A percentile compares a stretch with the other conserved stretches of the same genome.
These are phyloP conservation scores for Datura wrightii DNA, from an alignment of 257 asterid genomes.

Conservation along the genomic window DNA sequence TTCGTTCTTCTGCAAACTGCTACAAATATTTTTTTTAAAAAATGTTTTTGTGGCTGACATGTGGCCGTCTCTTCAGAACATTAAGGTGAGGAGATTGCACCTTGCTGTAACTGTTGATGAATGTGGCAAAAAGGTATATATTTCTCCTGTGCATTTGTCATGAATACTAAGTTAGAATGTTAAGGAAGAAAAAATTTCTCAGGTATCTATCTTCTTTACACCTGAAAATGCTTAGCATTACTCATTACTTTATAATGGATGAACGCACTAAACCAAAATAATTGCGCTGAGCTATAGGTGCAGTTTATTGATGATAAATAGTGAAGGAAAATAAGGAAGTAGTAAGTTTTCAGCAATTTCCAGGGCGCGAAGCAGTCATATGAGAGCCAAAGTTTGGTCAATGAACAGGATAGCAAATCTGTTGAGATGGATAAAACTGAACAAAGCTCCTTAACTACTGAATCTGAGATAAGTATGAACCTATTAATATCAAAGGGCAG, in stretches of 20 bases:
- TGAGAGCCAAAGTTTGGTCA: conserved; percentile 39
- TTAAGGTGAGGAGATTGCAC: conserved; percentile 83
- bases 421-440: conserved; percentile 47
- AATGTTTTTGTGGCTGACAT: conserved; percentile 43
- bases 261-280: neutral
- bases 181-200: conserved; percentile 20
- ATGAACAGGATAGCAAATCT: conserved; percentile 42
- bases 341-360: conserved; percentile 9
- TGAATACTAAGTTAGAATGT: neutral
- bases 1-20: too few species aligned
- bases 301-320: neutral
- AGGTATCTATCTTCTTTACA: conserved; percentile 5
- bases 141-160: neutral
- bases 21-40: too few species aligned
- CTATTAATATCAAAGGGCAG: conserved; percentile 72
- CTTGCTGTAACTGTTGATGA: conserved; percentile 74
- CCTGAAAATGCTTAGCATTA: neutral
- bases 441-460: conserved; percentile 49
- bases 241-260: neutral
- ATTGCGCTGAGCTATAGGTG: neutral
- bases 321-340: neutral
- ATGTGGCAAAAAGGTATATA: conserved; percentile 64
- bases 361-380: conserved; percentile 56
- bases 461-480: conserved; percentile 66
- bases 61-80: conserved; percentile 87